Conservation (phyloP, 179 eudicot species). For the Spinacia oleracea region DNA sequence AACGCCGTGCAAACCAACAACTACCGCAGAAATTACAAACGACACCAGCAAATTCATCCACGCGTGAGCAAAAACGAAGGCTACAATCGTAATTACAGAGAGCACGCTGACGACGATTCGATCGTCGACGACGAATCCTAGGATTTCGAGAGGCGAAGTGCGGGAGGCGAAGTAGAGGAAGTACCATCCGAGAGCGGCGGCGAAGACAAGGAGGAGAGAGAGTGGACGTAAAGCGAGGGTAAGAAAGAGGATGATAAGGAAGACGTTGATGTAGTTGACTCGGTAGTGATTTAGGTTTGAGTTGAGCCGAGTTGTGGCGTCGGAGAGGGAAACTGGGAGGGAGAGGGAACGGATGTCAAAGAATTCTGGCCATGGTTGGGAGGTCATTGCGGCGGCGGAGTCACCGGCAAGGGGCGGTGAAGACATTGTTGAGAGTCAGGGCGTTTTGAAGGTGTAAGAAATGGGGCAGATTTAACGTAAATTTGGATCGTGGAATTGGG, state of each 20-base stretch:
- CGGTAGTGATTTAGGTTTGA: neutral
- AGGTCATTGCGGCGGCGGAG: neutral
- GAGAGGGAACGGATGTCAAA: neutral
- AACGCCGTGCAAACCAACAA: slow-evolving; percentile 37
- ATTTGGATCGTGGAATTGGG: too few relatives aligned
- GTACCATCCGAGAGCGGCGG: slow-evolving; percentile 34
- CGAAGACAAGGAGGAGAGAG: slow-evolving; percentile 41
- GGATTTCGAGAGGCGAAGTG: slow-evolving; percentile 22
- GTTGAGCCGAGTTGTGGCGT: slow-evolving; percentile 12
- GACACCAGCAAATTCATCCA: slow-evolving; percentile 40
- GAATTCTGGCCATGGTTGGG: slow-evolving; percentile 6
- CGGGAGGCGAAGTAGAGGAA: slow-evolving; percentile 37
- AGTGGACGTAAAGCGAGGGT: slow-evolving; percentile 28
- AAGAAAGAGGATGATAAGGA: slow-evolving; percentile 13
- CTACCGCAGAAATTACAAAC: slow-evolving; percentile 17
- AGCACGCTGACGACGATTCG: slow-evolving; percentile 25
- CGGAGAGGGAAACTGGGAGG: slow-evolving; percentile 15
- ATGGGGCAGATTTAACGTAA: too few relatives aligned
- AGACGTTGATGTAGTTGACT: slow-evolving; percentile 16
- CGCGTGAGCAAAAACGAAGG: slow-evolving; percentile 30
- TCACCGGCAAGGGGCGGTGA: neutral
- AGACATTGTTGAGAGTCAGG: neutral
- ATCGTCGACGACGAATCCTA: slow-evolving; percentile 32
- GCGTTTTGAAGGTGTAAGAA: too few relatives aligned
- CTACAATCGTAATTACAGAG: slow-evolving; percentile 28